Evolutionary conservation across 192 early-diverging fungal species (phyloP), one percentile per base, ranked within the genome.

Genomic region (Glomus cerebriforme): DNA sequence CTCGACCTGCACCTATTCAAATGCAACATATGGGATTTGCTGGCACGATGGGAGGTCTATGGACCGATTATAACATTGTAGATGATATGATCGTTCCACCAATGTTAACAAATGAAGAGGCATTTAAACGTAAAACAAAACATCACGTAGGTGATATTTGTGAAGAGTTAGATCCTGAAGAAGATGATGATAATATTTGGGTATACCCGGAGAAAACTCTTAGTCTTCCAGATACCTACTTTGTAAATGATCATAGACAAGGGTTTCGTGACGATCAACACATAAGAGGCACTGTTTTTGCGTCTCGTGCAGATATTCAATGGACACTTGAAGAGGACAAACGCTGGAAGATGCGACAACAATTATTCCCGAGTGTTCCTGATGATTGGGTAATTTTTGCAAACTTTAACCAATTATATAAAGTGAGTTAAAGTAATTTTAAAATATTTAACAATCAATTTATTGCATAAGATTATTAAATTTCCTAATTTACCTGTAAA

Each of bases 401-500:
- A 71, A 96, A 96, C 84, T 97, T 98, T 80, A 98, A 98, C 83
- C 96, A 98, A 87, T 87, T 96, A 10, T 98, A 98, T 87, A 98
- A 98, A 83, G 85, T 92, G 80, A 26, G 77, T 43, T 12, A n/a
- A 49, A 19, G n/a, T n/a, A n/a, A n/a, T n/a, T n/a, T n/a, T n/a
- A n/a, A n/a, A n/a, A n/a, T n/a, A n/a, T 49, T 22, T 35, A 26
- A 26, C 22, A 64, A 63, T 34, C n/a, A 71, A 58, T 58, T n/a
- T 45, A 47, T 47, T 43, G 24, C 32, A 43, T 2, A 43, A 43
- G 1, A 12, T 12, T 10, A 10, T 43, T 43, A 43, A 7, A 3
- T 43, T 12, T n/a, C n/a, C n/a, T n/a, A n/a, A n/a, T n/a, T n/a
- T n/a, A n/a, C n/a, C n/a, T 10, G 12, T 43, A 12, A 10, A 43